Base-by-base conservation (phyloP, 495 filamentous ascomycete species). In the Tuber melanosporum region DNA sequence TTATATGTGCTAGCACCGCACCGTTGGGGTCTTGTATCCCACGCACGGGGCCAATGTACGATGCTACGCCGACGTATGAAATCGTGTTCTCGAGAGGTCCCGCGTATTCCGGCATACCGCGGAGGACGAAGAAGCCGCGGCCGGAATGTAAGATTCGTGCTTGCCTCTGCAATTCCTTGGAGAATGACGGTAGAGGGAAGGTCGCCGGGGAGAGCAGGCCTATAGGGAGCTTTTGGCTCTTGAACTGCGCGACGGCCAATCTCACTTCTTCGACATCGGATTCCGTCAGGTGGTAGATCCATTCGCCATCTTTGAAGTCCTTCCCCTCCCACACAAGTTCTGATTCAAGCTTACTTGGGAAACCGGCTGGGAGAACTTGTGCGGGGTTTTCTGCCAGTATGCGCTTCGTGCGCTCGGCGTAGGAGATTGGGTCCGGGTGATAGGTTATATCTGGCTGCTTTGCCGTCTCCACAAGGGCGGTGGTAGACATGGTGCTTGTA, bases 181-280 rank as follows among this genome's bases (percentile, higher is more conserved):
- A 87, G 14, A 90, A 84, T 0, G 83, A 86, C 42, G 88, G 87
- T 26, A 90, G 87, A 5, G 85, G 87, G 69, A 90, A 90, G 69
- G 83, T 88, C 17, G 62, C 15, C 14, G 71, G 71, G 1, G 77
- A 71, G 19, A 79, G 15, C 26, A 71, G 41, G 3, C 76, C 69
- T 9, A 79, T 32, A 0, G 75, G 71, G 2, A 46, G 8, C 8
- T 41, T 36, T 2, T 19, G 57, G 73, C 79, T 72, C 76, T 76
- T 80, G 47, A 80, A 80, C 10, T 22, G 45, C 41, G 74, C 52
- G 41, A 81, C 74, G 9, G 79, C 78, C 20, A 71, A 76, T 36
- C 62, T 62, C 15, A 81, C 72, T 46, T 81, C 79, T 1, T 39
- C 66, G 44, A 80, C 69, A 10, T 81, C 77, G 2, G 52, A 62